phyloP scores from a whole-genome alignment of 306 rosid genomes.

The Corylus americana region DNA sequence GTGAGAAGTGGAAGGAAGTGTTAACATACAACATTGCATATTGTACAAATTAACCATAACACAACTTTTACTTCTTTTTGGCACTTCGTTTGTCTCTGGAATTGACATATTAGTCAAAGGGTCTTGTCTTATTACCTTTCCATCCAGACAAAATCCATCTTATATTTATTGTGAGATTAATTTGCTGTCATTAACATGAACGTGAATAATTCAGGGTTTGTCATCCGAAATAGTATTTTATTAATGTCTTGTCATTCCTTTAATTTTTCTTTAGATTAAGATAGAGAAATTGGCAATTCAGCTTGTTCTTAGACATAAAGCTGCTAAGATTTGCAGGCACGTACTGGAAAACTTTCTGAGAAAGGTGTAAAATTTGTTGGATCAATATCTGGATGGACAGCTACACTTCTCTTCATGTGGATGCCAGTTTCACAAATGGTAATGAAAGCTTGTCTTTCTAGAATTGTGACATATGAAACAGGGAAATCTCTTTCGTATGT shows the following conservation, averaged over 20 bases:
- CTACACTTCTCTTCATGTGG: conserved; percentile 98
- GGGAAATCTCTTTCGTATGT: conserved; percentile 4
- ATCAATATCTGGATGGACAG: conserved; percentile 94
- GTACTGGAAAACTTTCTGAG: conserved; percentile 75
- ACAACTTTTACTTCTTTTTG: neutral
- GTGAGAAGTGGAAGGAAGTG: neutral
- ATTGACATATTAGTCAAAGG: neutral
- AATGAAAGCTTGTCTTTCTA: conserved; percentile 19
- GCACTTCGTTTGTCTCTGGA: neutral
- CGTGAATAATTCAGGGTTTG: neutral
- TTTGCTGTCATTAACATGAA: neutral
- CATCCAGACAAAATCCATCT: neutral
- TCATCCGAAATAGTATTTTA: conserved; percentile 19
- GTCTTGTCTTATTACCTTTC: neutral
- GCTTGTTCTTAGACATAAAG: conserved; percentile 26
- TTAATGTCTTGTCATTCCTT: conserved; percentile 6
- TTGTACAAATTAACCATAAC: neutral
- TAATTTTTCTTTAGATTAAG: conserved; percentile 9
- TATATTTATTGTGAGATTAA: neutral
- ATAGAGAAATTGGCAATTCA: conserved; percentile 23
- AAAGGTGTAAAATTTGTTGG: conserved; percentile 79
- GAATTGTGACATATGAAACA: conserved; percentile 18
- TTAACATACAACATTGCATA: neutral
- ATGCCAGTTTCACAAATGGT: conserved; percentile 98
- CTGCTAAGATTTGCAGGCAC: conserved; percentile 59